Base-by-base conservation (phyloP, 352 stramenopile species). In the Phytophthora rubi region DNA sequence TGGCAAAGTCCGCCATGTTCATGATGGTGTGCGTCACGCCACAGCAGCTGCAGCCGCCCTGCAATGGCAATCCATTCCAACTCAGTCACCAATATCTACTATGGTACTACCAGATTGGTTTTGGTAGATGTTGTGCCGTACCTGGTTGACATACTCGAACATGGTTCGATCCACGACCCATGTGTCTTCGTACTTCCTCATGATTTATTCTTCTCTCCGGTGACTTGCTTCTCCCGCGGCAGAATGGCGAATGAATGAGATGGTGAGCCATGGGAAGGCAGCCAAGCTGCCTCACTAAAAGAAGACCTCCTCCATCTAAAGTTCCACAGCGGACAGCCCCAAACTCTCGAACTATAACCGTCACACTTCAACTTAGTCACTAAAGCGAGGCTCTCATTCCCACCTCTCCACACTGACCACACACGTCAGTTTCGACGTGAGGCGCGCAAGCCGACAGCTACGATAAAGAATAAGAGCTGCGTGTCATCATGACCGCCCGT, bases 141-240 rank as follows among this genome's bases (percentile, higher is more conserved):
- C 86, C 77, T 94, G 84, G 69, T 94, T 94, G 44, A 98, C 83
- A 73, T 98, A 98, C 68, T 98, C 91, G 80, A 98, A 99, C 89
- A 99, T 94, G 35, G 89, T 97, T 48, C 91, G 88, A 77, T 98
- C 94, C 42, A 98, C 88, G 54, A 98, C 89, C 90, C 88, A 95
- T 23, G 74, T 79, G 66, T 95, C 88, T 18, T 93, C 81, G 68
- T 91, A 94, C 60, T 88, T 87, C 52, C 80, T 76, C 80, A 94
- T 64, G 47, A 7, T 35, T 51, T 12, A 3, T 10, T 56, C 2
- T 12, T 39, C 44, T 54, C 13, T 16, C 35, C 4, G 37, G 1
- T n/a, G 15, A 16, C 58, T 71, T 62, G 37, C 15, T 62, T 64
- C 57, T 65, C 47, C 39, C 45, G 39, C 13, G 28, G 56, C 21